Evolutionary conservation across 2,329 filamentous ascomycete genomes (phyloP).

Genomic region (Botrytis medusae): DNA sequence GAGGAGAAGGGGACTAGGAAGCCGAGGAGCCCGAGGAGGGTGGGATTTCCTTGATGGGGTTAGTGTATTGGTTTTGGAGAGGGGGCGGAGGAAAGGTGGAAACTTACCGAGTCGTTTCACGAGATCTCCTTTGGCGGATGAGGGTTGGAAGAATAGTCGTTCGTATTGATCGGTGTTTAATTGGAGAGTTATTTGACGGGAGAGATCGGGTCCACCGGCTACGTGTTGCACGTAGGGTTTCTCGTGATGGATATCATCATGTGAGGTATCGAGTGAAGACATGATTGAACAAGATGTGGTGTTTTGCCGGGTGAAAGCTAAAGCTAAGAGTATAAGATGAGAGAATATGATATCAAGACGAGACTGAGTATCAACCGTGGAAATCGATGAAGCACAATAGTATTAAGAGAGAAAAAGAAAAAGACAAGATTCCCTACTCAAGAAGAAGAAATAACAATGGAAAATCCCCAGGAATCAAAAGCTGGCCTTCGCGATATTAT

Average conservation of each 20-base stretch:
- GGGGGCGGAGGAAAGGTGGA: neutral
- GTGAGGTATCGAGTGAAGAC: neutral
- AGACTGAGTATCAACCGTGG: neutral
- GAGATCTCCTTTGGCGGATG: conserved; percentile 25
- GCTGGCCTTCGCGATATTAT: no score
- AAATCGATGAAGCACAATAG: neutral
- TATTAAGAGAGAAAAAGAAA: neutral
- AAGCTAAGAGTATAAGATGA: neutral
- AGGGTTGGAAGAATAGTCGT: conserved; percentile 27
- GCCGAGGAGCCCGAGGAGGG: conserved; percentile 20
- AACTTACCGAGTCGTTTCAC: conserved; percentile 26
- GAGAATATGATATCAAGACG: neutral
- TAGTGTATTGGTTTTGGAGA: neutral
- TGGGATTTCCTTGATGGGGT: conserved; percentile 9
- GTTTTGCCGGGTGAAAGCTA: neutral
- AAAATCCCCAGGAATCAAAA: neutral
- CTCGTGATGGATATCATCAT: conserved; percentile 4
- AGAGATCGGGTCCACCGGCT: neutral
- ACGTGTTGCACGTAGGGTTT: neutral
- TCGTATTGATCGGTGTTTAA: conserved; percentile 27
- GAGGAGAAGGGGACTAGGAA: conserved; percentile 25
- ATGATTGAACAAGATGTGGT: neutral
- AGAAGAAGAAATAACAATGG: neutral
- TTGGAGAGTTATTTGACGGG: conserved; percentile 20
- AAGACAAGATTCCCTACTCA: neutral